Evolutionary conservation across 2,329 filamentous ascomycete genomes (phyloP).

Genomic region (Penicillium freii): DNA sequence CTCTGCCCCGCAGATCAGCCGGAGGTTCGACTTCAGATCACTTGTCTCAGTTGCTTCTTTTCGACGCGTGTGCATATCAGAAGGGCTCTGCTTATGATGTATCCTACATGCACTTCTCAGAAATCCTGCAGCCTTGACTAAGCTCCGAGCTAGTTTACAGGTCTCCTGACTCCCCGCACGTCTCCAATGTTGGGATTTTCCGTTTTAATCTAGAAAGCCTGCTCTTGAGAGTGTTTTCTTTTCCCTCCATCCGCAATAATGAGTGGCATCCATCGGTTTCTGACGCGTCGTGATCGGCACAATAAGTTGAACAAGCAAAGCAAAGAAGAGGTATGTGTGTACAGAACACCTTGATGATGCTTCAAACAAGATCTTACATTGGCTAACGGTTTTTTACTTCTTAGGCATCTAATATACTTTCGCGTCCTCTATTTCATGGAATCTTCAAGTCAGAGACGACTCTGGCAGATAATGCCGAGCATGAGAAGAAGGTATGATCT

Average conservation of each 20-base stretch:
- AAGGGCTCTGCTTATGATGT: slow-evolving; percentile 26
- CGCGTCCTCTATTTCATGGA: slow-evolving; percentile 30
- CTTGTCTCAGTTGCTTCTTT: not conserved
- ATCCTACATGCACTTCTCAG: slow-evolving; percentile 18
- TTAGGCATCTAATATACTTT: slow-evolving; percentile 26
- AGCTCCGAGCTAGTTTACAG: slow-evolving; percentile 14
- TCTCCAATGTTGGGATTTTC: slow-evolving; percentile 10
- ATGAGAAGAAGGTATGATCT: slow-evolving; percentile 36
- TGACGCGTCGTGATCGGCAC: slow-evolving; percentile 41
- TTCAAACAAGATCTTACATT: not conserved
- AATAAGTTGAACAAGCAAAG: slow-evolving; percentile 28
- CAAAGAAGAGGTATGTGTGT: slow-evolving; percentile 35
- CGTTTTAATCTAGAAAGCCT: slow-evolving; percentile 7
- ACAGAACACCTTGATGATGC: not conserved
- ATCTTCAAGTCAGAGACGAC: slow-evolving; percentile 32
- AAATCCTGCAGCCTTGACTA: slow-evolving; percentile 32
- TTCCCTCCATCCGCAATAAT: slow-evolving; percentile 24
- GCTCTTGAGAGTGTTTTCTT: not conserved
- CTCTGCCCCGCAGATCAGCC: slow-evolving; percentile 20
- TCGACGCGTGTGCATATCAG: slow-evolving; percentile 16
- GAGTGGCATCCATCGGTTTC: slow-evolving; percentile 44
- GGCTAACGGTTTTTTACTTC: slow-evolving; percentile 11
- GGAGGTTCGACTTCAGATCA: slow-evolving; percentile 4
- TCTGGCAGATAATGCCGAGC: slow-evolving; percentile 26
- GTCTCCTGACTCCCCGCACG: slow-evolving; percentile 24